Percentiles rank a stretch among this genome's conserved stretches.
phyloP scores from a whole-genome alignment of 2,329 filamentous ascomycete species.

The Paramyrothecium roridum region DNA sequence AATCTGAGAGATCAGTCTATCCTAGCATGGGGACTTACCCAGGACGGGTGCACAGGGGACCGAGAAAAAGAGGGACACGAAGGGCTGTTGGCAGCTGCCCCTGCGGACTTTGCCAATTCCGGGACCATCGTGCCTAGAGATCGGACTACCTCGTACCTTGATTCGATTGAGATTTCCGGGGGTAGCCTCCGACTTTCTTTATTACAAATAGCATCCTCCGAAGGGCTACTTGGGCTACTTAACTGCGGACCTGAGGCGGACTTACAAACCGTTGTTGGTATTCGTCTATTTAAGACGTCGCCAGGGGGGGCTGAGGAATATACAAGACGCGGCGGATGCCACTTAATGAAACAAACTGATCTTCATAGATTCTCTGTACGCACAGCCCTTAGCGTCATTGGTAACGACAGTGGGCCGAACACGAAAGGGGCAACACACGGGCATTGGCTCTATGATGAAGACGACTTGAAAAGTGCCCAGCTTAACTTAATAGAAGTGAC shows the following conservation, averaged over 20 bases:
- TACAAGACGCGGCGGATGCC: not conserved
- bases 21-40: conserved; percentile 9
- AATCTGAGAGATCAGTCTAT: conserved; percentile 12
- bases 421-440: not conserved
- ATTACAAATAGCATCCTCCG: not conserved
- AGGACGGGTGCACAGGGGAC: not conserved
- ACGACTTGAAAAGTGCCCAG: not conserved
- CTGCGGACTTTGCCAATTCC: conserved; percentile 5
- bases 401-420: not conserved
- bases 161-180: conserved; percentile 5
- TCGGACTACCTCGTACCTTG: not conserved
- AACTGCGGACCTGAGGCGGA: conserved; percentile 6
- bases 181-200: conserved; percentile 4
- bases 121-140: conserved; percentile 4
- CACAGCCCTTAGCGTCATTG: conserved; percentile 3
- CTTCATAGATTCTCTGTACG: not conserved
- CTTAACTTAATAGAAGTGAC: not conserved
- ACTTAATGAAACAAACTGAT: not conserved
- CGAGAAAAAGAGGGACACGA: not conserved
- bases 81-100: conserved; percentile 1
- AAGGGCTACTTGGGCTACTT: conserved; percentile 3
- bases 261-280: not conserved
- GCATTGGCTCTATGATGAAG: conserved; percentile 1
- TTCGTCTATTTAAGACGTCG: conserved; percentile 2
- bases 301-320: conserved; percentile 1